Percentiles rank a stretch among this genome's conserved stretches.
These are phyloP conservation scores for Isoetes taiwanensis DNA, from an alignment of 75 land plant genomes.

Conservation along the genomic window DNA sequence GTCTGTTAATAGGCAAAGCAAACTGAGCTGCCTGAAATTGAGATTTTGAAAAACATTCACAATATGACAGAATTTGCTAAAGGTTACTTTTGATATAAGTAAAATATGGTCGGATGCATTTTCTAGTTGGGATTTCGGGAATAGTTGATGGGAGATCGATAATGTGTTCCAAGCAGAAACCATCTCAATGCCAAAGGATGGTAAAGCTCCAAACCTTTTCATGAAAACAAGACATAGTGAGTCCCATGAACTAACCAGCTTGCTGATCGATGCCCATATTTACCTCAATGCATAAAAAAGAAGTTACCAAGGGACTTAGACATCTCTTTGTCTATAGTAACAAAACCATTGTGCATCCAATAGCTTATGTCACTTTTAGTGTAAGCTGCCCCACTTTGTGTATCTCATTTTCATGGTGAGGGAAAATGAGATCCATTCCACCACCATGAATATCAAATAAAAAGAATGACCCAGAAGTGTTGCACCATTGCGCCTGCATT, in stretches of 20 bases:
- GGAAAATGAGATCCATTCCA: constrained; percentile 89
- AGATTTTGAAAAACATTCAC: too few species aligned
- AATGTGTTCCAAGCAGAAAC: constrained; percentile 75
- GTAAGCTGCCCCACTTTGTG: constrained; percentile 93
- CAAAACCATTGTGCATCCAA: constrained; percentile 99
- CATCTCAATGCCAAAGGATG: constrained; percentile 85
- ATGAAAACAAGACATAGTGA: not conserved
- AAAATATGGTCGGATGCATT: constrained; percentile 76
- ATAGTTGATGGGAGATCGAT: constrained; percentile 73
- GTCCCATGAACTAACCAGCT: too few species aligned
- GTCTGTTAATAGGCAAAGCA: constrained; percentile 37
- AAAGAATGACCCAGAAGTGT: constrained; percentile 43
- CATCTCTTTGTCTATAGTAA: constrained; percentile 74
- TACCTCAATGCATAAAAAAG: constrained; percentile 93
- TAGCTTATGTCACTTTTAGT: constrained; percentile 46
- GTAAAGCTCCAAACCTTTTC: constrained; percentile 63
- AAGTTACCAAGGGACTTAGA: constrained; percentile 93
- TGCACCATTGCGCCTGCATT: constrained; percentile 96
- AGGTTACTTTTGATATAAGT: constrained; percentile 64
- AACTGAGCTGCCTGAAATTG: too few species aligned
- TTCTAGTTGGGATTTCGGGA: constrained; percentile 57
- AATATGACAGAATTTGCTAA: not conserved
- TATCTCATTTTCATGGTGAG: constrained; percentile 97
- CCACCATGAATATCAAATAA: constrained; percentile 99
- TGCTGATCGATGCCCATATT: too few species aligned